Conservation (phyloP, 2,329 filamentous ascomycete species). For the Hymenoscyphus repandus region DNA sequence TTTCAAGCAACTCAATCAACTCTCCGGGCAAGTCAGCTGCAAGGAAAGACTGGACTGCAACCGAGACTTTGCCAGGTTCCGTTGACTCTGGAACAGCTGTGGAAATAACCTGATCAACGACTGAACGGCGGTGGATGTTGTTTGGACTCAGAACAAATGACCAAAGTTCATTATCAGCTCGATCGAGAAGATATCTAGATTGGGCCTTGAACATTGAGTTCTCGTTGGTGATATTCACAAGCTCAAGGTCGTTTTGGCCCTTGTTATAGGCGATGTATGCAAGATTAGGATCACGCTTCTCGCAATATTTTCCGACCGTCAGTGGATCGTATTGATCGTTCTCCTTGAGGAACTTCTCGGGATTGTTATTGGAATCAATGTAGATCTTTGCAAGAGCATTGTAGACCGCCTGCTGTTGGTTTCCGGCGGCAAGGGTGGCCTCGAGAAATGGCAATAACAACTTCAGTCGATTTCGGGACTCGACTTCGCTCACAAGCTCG, state of each 20-base stretch:
- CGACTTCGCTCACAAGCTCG: slow-evolving; percentile 90
- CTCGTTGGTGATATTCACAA: slow-evolving; percentile 97
- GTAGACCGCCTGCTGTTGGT: slow-evolving; percentile 94
- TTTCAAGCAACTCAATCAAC: slow-evolving; percentile 95
- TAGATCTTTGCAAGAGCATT: slow-evolving; percentile 99
- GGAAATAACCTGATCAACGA: slow-evolving; percentile 93
- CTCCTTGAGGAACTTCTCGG: slow-evolving; percentile 94
- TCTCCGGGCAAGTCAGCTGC: slow-evolving; percentile 86
- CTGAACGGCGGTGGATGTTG: slow-evolving; percentile 88
- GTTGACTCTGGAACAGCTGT: slow-evolving; percentile 90
- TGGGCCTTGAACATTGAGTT: slow-evolving; percentile 99
- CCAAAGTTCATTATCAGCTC: slow-evolving; percentile 89
- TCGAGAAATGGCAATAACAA: slow-evolving; percentile 94
- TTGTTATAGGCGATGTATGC: slow-evolving; percentile 91
- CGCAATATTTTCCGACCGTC: slow-evolving; percentile 92
- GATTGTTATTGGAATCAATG: slow-evolving; percentile 97
- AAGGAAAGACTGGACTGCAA: slow-evolving; percentile 91
- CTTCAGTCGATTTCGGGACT: slow-evolving; percentile 92
- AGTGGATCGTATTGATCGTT: slow-evolving; percentile 96
- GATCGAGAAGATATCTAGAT: slow-evolving; percentile 87
- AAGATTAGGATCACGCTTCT: slow-evolving; percentile 95
- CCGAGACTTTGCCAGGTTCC: slow-evolving; percentile 89
- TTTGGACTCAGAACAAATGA: slow-evolving; percentile 89
- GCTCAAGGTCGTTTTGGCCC: slow-evolving; percentile 93
- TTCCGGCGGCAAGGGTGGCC: slow-evolving; percentile 79